phyloP scores from a whole-genome alignment of 306 rosid species.

The Prunus armeniaca region DNA sequence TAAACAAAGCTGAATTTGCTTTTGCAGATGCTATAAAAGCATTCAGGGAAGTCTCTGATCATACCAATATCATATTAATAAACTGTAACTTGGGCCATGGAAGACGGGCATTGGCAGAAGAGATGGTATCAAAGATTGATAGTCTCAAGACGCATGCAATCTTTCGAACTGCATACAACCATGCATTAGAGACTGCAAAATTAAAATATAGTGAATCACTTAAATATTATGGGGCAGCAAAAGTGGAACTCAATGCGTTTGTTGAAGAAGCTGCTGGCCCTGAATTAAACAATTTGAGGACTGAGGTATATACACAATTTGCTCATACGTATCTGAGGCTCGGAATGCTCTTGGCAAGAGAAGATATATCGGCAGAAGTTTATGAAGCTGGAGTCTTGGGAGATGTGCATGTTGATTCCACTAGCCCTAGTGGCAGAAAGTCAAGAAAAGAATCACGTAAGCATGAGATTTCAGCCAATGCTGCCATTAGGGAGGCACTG shows the following conservation, averaged over 20 bases:
- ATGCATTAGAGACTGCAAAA: conserved; percentile 75
- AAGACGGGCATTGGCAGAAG: conserved; percentile 88
- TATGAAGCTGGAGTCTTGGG: conserved; percentile 55
- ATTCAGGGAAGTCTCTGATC: conserved; percentile 86
- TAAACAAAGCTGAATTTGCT: conserved; percentile 69
- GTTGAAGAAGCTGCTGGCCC: conserved; percentile 38
- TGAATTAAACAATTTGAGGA: conserved; percentile 52
- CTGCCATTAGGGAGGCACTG: conserved; percentile 88
- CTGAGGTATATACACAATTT: conserved; percentile 80
- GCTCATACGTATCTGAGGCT: conserved; percentile 90
- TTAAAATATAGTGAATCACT: conserved; percentile 82
- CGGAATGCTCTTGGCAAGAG: conserved; percentile 94
- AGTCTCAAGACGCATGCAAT: conserved; percentile 50
- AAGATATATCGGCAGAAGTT: conserved; percentile 68
- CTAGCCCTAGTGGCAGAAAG: conserved; percentile 39
- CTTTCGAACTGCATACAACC: conserved; percentile 57
- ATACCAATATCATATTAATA: conserved; percentile 80
- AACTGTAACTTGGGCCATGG: conserved; percentile 97
- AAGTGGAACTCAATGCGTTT: conserved; percentile 57
- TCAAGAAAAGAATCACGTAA: conserved; percentile 51
- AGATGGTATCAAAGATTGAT: conserved; percentile 65
- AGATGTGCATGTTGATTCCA: conserved; percentile 31
- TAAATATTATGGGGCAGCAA: conserved; percentile 84
- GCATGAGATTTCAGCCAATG: conserved; percentile 91
- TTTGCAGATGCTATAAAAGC: conserved; percentile 83